A percentile compares a stretch with the other conserved stretches of the same genome.
Evolutionary conservation across 2,329 filamentous ascomycete genomes (phyloP).

Genomic region (Hymenoscyphus fructigenus): DNA sequence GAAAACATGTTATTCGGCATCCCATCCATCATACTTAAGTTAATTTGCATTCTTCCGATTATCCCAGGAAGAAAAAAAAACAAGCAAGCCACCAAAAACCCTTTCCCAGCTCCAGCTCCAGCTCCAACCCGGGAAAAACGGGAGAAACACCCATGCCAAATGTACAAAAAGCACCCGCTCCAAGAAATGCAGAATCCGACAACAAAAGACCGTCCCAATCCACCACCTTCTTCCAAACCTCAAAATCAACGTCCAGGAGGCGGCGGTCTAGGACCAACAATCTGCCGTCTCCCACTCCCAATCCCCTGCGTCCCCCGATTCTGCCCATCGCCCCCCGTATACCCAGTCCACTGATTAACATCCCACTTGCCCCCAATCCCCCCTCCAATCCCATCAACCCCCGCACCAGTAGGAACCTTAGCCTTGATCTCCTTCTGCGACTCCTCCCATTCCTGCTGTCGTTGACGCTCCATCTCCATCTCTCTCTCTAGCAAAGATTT

Average conservation of each 20-base stretch:
- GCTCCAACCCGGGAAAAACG: background rate
- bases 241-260: slow-evolving; percentile 13
- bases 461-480: slow-evolving; percentile 59
- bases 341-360: slow-evolving; percentile 56
- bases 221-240: background rate
- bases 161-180: background rate
- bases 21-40: background rate
- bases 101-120: background rate
- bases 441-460: slow-evolving; percentile 69
- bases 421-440: slow-evolving; percentile 60
- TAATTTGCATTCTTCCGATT: background rate
- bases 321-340: slow-evolving; percentile 72
- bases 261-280: slow-evolving; percentile 73
- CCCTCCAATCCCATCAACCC: slow-evolving; percentile 62
- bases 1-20: background rate
- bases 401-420: slow-evolving; percentile 47
- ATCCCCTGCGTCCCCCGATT: slow-evolving; percentile 66
- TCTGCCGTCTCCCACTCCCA: slow-evolving; percentile 70
- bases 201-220: background rate
- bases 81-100: background rate
- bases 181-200: background rate
- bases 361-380: slow-evolving; percentile 72
- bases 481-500: slow-evolving; percentile 58
- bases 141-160: background rate
- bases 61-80: background rate